phyloP scores from a whole-genome alignment of 331 rosid species.

The Malus hybrid region DNA sequence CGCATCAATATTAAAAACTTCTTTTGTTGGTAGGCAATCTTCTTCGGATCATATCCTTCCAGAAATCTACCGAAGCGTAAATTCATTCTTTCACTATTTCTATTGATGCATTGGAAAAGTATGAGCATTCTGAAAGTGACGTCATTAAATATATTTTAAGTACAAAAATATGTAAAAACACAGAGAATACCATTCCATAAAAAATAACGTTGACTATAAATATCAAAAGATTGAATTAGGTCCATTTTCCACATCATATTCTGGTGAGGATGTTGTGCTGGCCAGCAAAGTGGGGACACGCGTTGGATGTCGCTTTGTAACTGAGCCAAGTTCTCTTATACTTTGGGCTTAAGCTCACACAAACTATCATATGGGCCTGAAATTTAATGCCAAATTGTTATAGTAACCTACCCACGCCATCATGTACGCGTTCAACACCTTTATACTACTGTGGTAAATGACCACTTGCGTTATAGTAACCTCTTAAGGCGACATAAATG shows the following conservation, averaged over 20 bases:
- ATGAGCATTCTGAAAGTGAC: no score
- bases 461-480: no score
- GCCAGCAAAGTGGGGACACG: neutral
- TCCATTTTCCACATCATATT: neutral
- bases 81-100: no score
- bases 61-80: neutral
- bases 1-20: neutral
- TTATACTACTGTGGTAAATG: rapidly evolving
- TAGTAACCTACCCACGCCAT: no score
- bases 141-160: no score
- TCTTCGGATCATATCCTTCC: neutral
- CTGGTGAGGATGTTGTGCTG: neutral
- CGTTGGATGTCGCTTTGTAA: neutral
- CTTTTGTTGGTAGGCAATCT: neutral
- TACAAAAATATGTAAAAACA: no score
- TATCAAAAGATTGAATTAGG: neutral
- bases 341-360: no score
- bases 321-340: no score
- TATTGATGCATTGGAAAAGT: no score
- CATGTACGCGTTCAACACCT: rapidly evolving
- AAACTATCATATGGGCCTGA: neutral
- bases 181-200: no score
- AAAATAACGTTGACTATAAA: neutral
- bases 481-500: no score
- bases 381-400: neutral